phyloP scores from a whole-genome alignment of 805 yeast genomes.

The Hyphopichia homilentoma region DNA sequence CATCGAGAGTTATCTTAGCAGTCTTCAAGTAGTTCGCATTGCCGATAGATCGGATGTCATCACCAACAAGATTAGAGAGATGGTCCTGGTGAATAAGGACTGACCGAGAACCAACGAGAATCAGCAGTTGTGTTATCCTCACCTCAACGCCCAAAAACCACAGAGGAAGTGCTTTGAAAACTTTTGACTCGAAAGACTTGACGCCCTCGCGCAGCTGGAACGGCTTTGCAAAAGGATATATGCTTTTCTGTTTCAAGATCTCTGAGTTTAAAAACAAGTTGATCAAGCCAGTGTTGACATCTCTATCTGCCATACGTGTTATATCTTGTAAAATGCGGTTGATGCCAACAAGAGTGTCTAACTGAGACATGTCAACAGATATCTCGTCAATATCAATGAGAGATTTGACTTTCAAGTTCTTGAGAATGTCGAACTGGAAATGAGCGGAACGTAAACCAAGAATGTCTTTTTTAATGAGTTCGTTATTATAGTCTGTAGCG shows the following conservation, averaged over 20 bases:
- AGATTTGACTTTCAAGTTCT: slow-evolving; percentile 23
- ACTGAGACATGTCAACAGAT: slow-evolving; percentile 22
- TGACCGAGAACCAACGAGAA: slow-evolving; percentile 36
- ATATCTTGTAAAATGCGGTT: slow-evolving; percentile 24
- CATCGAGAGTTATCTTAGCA: slow-evolving; percentile 11
- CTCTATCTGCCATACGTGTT: slow-evolving; percentile 18
- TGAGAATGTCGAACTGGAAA: slow-evolving; percentile 20
- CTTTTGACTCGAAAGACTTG: slow-evolving; percentile 7
- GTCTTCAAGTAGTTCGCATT: slow-evolving; percentile 17
- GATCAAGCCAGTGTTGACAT: slow-evolving; percentile 24
- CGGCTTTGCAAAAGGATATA: not conserved
- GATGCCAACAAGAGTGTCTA: slow-evolving; percentile 29
- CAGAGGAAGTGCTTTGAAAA: slow-evolving; percentile 25
- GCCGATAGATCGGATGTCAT: slow-evolving; percentile 10
- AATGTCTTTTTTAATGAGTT: slow-evolving; percentile 17
- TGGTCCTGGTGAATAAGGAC: slow-evolving; percentile 27
- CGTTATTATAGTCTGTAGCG: slow-evolving; percentile 1
- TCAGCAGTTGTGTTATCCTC: slow-evolving; percentile 9
- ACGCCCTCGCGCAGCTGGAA: not conserved
- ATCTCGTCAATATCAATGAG: slow-evolving; percentile 16
- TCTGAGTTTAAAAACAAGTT: slow-evolving; percentile 23
- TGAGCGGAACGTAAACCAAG: slow-evolving; percentile 15
- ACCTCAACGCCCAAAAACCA: slow-evolving; percentile 30
- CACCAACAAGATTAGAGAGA: slow-evolving; percentile 9
- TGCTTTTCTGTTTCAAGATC: slow-evolving; percentile 10